A percentile compares a stretch with the other conserved stretches of the same genome.
phyloP scores from a whole-genome alignment of 2,329 filamentous ascomycete species.

The Ceratocystis cubensis region DNA sequence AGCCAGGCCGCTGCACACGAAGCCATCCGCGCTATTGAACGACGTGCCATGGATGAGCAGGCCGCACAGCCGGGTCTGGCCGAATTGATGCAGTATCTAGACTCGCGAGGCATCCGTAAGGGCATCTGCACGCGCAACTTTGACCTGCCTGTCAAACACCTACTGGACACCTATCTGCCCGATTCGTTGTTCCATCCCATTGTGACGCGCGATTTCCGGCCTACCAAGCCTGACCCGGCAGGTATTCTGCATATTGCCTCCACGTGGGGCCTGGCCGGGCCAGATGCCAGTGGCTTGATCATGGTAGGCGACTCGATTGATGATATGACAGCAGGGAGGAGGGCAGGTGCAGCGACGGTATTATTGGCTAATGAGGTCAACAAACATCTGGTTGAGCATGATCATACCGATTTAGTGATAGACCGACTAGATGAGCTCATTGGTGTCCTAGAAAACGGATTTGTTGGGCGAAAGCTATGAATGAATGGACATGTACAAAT shows the following conservation, averaged over 20 bases:
- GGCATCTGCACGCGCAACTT: conserved; percentile 94
- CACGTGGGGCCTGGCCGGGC: conserved; percentile 49
- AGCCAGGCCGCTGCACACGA: conserved; percentile 53
- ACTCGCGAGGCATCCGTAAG: conserved; percentile 53
- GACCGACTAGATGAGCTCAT: conserved; percentile 62
- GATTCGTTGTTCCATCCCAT: conserved; percentile 60
- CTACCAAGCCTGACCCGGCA: conserved; percentile 76
- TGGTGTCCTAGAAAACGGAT: conserved; percentile 60
- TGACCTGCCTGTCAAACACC: conserved; percentile 60
- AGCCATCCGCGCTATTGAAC: conserved; percentile 67
- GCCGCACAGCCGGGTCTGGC: conserved; percentile 68
- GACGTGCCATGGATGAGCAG: conserved; percentile 65
- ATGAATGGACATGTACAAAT: not conserved
- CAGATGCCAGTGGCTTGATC: conserved; percentile 39
- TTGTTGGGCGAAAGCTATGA: conserved; percentile 36
- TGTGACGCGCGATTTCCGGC: conserved; percentile 69
- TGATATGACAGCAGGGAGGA: conserved; percentile 78
- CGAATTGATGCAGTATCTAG: conserved; percentile 70
- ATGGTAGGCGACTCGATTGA: conserved; percentile 75
- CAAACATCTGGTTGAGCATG: conserved; percentile 51
- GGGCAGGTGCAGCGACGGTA: conserved; percentile 82
- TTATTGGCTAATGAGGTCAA: conserved; percentile 77
- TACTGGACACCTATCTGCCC: conserved; percentile 62
- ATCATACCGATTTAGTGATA: conserved; percentile 66
- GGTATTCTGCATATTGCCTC: conserved; percentile 77